Percentiles rank a stretch among this genome's conserved stretches.
These are phyloP conservation scores for Yarrowia sp. DNA, from an alignment of 805 yeast genomes.

Conservation along the genomic window DNA sequence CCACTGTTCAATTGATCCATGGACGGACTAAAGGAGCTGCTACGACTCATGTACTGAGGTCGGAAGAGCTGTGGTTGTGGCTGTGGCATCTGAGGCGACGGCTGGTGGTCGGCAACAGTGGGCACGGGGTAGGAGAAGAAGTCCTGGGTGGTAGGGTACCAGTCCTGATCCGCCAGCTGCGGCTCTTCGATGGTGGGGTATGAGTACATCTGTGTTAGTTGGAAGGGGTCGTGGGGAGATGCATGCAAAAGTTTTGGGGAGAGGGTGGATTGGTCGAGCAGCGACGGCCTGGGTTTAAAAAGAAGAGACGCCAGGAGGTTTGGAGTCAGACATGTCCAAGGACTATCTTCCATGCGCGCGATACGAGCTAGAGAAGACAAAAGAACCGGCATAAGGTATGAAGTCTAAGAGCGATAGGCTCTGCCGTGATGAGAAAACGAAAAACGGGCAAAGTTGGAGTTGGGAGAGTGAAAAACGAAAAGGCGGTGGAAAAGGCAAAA, in stretches of 20 bases:
- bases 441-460: neutral
- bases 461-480: constrained; percentile 1
- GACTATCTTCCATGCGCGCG: constrained; percentile 38
- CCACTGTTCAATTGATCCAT: constrained; percentile 10
- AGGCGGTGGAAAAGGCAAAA: neutral
- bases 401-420: neutral
- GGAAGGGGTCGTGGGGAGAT: neutral
- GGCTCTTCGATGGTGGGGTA: constrained; percentile 37
- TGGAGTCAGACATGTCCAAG: constrained; percentile 15
- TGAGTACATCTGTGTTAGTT: constrained; percentile 38
- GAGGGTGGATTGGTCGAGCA: neutral
- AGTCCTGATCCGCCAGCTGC: constrained; percentile 34
- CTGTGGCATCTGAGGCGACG: constrained; percentile 1
- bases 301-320: constrained; percentile 7
- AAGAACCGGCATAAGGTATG: constrained; percentile 16
- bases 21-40: constrained; percentile 18
- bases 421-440: neutral
- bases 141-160: constrained; percentile 36
- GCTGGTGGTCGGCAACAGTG: constrained; percentile 17
- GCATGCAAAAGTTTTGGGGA: constrained; percentile 3
- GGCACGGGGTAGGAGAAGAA: constrained; percentile 35
- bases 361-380: constrained; percentile 37
- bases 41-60: constrained; percentile 17
- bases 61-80: constrained; percentile 23
- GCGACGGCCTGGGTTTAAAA: constrained; percentile 7